Evolutionary conservation across 805 yeast species (phyloP), one percentile per base, ranked within the genome.

Genomic region (Komagataella mondaviorum): DNA sequence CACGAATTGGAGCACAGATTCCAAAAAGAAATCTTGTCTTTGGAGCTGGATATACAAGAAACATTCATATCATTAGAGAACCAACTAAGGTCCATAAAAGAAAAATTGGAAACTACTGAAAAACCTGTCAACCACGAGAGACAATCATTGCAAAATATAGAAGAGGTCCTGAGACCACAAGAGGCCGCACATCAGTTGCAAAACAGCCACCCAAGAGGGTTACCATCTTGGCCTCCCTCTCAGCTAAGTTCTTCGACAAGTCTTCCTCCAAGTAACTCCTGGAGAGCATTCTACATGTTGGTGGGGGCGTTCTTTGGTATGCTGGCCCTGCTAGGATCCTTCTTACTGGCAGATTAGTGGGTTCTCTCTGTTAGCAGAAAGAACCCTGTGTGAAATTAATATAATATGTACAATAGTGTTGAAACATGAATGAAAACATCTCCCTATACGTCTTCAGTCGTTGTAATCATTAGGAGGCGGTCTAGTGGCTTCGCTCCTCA

Each of bases 401-500:
- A 30, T 30, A 10, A 30, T 30, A 30, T 30, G 39, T 30, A 30
- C 39, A 30, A 30, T 30, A 30, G 39, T 30, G 39, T 30, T 30
- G 39, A 30, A 30, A 30, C 14, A 30, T 10, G 39, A 48, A 44
- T 47, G 22, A 17, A 43, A 17, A 23, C 12, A 7, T 30, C 39
- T 30, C 39, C 39, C 36, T 14, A 4, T 8, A 10, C 14, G 14
- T 30, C 39, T 30, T 63, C 59, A 77, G 47, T 74, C 76, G 61
- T 89, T 95, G 67, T 89, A 93, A 69, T 93, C 98, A 61, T 86
- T 83, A 48, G 73, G 63, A 17, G 98, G 97, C 22, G 98, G 97
- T 48, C 77, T 77, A 3, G 83, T 81, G 62, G 83, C 76, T 57
- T 89, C 97, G 59, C 86, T 80, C 58, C 90, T 78, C 84, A 90